Percentiles rank a stretch among this genome's conserved stretches.
phyloP scores from a whole-genome alignment of 2,329 filamentous ascomycete species.

The Myriosclerotinia curreyana region DNA sequence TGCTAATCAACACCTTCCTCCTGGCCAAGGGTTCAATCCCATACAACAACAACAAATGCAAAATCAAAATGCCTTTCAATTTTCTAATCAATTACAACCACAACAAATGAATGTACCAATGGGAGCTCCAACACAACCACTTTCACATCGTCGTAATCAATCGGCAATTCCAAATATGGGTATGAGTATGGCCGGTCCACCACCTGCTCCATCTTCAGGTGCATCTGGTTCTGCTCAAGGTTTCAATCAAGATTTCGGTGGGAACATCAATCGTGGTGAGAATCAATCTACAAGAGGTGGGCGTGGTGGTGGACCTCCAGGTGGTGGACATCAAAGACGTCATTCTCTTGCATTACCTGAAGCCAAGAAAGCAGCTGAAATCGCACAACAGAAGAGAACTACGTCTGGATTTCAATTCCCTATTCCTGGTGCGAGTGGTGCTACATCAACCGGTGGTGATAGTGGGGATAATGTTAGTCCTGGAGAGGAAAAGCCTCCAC shows the following conservation, averaged over 20 bases:
- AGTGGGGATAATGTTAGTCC: constrained; percentile 28
- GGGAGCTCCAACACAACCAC: constrained; percentile 72
- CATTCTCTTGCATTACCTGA: constrained; percentile 94
- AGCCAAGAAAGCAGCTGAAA: constrained; percentile 94
- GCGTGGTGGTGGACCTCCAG: constrained; percentile 65
- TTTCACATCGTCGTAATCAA: constrained; percentile 94
- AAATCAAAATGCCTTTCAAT: constrained; percentile 84
- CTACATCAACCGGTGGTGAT: constrained; percentile 55
- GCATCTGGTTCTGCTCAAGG: constrained; percentile 74
- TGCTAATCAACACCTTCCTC: constrained; percentile 72
- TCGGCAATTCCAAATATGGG: constrained; percentile 91
- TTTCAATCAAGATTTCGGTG: constrained; percentile 79
- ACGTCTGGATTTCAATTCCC: constrained; percentile 95
- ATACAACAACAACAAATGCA: constrained; percentile 71
- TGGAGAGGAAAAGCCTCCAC: constrained; percentile 34
- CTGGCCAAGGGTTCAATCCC: constrained; percentile 66
- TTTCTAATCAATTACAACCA: constrained; percentile 72
- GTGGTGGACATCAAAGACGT: constrained; percentile 82
- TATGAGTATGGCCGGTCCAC: constrained; percentile 62
- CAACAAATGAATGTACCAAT: constrained; percentile 71
- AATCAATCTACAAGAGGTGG: constrained; percentile 69
- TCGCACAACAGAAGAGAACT: constrained; percentile 94
- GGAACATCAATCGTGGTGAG: constrained; percentile 51
- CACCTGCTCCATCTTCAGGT: constrained; percentile 86
- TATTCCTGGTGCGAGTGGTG: constrained; percentile 63